Base-by-base conservation (phyloP, 2,329 filamentous ascomycete species). In the Claviceps fusiformis region DNA sequence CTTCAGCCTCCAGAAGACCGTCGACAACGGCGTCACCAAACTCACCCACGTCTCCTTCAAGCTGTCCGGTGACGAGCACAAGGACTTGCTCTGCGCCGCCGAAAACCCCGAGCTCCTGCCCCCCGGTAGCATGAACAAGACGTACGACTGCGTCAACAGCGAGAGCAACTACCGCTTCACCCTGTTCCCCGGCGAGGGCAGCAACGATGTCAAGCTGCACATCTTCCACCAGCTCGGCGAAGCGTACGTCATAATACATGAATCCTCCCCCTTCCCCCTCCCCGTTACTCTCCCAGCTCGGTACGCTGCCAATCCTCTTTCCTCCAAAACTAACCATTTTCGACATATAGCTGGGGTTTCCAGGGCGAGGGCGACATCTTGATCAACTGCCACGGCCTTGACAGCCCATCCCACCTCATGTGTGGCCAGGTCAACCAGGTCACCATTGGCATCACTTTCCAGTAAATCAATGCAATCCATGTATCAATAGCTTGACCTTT, bases 111-210 rank as follows among this genome's bases (percentile, higher is more conserved):
- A 35, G 17, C 15, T 41, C 13, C 3, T 6, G 15, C 15, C 39
- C 6, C 6, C 39, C 45, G 57, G 56, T 35, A 61, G 59, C 53
- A 24, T 24, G 24, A 24, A 24, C 24, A 24, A 24, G 24, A 24
- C 24, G 24, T 52, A 59, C 29, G 56, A 61, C 47, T 67, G 65
- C 61, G 62, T 41, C 37, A 41, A 41, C 37, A 15, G 61, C 53
- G 60, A 61, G 10, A 58, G 58, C 59, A 60, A 61, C 57, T 68
- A 68, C 62, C 55, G 63, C 48, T 68, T 68, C 63, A 51, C 50
- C 19, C 52, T 68, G 33, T 45, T 55, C 29, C 37, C 53, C 3
- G 62, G 62, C 31, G 33, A 19, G 15, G 24, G 55, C 0, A 49
- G 54, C 45, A 5, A 7, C 29, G n/a, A 45, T 3, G 35, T 27